Conservation (phyloP, 2,329 filamentous ascomycete species). For the Fusarium piperis region DNA sequence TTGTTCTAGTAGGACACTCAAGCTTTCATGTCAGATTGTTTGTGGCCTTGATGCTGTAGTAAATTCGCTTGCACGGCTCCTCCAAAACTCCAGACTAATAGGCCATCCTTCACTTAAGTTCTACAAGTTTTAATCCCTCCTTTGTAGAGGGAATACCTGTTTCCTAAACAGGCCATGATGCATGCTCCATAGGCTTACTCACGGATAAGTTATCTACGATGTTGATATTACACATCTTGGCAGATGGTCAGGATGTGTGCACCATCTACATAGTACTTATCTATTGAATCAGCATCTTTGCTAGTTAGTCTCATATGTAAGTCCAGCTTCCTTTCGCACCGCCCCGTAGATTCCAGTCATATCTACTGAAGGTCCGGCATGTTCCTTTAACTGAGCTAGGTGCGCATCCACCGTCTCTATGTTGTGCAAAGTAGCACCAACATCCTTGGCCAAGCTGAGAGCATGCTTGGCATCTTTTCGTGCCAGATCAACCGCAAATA, state of each 20-base stretch:
- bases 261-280: background rate
- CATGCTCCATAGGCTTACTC: background rate
- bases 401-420: conserved; percentile 75
- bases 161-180: background rate
- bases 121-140: background rate
- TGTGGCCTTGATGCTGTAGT: background rate
- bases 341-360: conserved; percentile 86
- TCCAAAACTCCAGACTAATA: background rate
- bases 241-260: background rate
- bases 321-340: conserved; percentile 76
- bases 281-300: background rate
- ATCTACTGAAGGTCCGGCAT: conserved; percentile 76
- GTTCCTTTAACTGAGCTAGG: conserved; percentile 73
- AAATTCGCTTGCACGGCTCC: background rate
- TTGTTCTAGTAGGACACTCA: background rate
- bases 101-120: background rate
- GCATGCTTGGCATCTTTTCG: conserved; percentile 85
- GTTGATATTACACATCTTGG: background rate
- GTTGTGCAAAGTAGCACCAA: conserved; percentile 70
- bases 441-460: conserved; percentile 68
- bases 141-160: background rate
- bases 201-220: background rate
- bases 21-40: background rate
- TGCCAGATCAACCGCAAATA: conserved; percentile 85
- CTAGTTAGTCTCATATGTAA: conserved; percentile 74